Evolutionary conservation across 352 stramenopile species (phyloP).

Genomic region (Phytophthora cryptogea): DNA sequence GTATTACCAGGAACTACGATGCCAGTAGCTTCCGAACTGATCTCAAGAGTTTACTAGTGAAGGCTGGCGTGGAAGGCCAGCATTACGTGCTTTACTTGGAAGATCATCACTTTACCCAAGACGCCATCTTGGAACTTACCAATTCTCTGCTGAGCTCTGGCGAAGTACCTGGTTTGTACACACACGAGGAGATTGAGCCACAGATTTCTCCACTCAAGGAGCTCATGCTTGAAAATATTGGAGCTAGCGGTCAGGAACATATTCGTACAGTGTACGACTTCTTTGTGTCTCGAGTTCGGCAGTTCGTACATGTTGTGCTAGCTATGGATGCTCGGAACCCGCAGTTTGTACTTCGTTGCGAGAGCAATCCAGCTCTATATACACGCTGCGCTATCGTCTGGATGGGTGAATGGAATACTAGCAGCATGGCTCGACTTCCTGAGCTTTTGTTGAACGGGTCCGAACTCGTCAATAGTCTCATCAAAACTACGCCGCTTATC

Average conservation of each 20-base stretch:
- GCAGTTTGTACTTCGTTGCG: constrained; percentile 88
- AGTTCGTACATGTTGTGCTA: constrained; percentile 90
- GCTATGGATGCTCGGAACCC: constrained; percentile 72
- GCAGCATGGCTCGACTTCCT: constrained; percentile 80
- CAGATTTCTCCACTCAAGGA: constrained; percentile 91
- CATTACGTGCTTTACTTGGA: constrained; percentile 92
- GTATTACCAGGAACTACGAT: constrained; percentile 77
- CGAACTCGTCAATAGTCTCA: constrained; percentile 62
- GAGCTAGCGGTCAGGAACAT: constrained; percentile 46
- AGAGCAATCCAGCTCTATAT: constrained; percentile 94
- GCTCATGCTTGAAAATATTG: constrained; percentile 86
- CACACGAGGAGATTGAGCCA: constrained; percentile 93
- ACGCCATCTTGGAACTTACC: constrained; percentile 91
- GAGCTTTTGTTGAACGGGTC: constrained; percentile 65
- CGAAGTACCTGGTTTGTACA: constrained; percentile 94
- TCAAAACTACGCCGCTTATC: constrained; percentile 61
- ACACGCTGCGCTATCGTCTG: constrained; percentile 91
- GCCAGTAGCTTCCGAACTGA: constrained; percentile 82
- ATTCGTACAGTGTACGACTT: constrained; percentile 93
- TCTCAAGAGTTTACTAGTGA: constrained; percentile 90
- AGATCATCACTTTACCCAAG: constrained; percentile 91
- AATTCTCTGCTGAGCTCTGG: constrained; percentile 93
- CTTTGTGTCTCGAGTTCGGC: constrained; percentile 90
- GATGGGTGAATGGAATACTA: constrained; percentile 91
- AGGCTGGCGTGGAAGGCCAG: constrained; percentile 81